Evolutionary conservation across 768 basidiomycete species (phyloP), one percentile per base, ranked within the genome.

Genomic region (Podaxis mareebaensis): DNA sequence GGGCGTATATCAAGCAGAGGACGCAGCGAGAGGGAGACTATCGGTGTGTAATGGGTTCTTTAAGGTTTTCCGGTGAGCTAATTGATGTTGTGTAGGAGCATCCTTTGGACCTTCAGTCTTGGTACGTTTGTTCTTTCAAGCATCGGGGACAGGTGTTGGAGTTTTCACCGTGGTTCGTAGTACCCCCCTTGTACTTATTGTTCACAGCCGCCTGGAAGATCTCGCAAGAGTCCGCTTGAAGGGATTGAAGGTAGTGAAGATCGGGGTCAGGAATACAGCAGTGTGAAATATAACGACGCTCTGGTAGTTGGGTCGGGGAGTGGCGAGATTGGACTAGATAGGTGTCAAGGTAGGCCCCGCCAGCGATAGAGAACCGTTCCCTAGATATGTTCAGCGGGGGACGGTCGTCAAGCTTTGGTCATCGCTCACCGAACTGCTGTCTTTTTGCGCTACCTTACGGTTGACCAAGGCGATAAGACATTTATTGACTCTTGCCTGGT

Each of bases 401-500:
- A n/a, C 13, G 33, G 17, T 3, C n/a, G 24, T 22, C 53, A 8
- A 20, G 36, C 15, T 12, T 58, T 64, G 36, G n/a, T 39, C 51
- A 48, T 63, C 20, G 48, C 85, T 55, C 62, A 88, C 88, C 2
- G 86, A 83, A 54, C 77, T 78, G 54, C 81, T 91, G 48, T 91
- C 87, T 74, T 95, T 96, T 61, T 78, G 80, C 0, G 95, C 91
- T 20, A 92, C 83, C 71, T 96, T 96, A 54, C 92, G 83, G 70
- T 90, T 90, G 3, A 96, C 94, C 6, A 98, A 79, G 1, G 94
- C 93, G 58, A 98, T 94, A 40, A 98, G 80, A 68, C 94, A 96
- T 73, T 94, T 96, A 74, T 97, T 96, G 46, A 94, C 95, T 48
- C 92, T 83, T 7, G 94, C 91, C 77, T 96, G 95, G 58, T 89